Conservation (phyloP, 176 grass and related monocot genomes). For the Stipa capillata region DNA sequence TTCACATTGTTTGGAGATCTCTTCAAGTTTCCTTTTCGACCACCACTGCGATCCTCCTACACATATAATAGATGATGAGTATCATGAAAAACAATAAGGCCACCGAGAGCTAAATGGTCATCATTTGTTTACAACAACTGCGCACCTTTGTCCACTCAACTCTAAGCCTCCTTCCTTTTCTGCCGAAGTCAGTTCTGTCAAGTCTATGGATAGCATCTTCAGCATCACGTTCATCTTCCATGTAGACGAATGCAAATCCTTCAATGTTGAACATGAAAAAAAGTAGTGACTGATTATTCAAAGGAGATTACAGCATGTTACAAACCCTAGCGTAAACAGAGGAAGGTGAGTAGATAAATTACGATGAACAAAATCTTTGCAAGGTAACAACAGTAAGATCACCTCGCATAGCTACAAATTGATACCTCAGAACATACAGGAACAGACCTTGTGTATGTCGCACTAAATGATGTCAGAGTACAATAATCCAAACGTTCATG, state of each 20-base stretch:
- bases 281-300: constrained; percentile 4
- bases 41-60: constrained; percentile 78
- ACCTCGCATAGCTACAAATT: constrained; percentile 47
- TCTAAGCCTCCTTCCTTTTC: constrained; percentile 75
- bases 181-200: constrained; percentile 89
- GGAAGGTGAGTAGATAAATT: background rate
- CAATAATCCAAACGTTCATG: constrained; percentile 63
- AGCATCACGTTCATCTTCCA: constrained; percentile 95
- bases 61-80: constrained; percentile 1
- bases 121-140: background rate
- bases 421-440: constrained; percentile 58
- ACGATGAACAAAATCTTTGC: constrained; percentile 14
- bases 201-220: constrained; percentile 79
- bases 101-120: background rate
- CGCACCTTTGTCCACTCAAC: constrained; percentile 92
- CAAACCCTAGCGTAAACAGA: background rate
- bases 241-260: constrained; percentile 99
- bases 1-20: constrained; percentile 62
- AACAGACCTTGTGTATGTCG: constrained; percentile 88
- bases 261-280: constrained; percentile 16
- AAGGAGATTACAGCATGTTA: background rate
- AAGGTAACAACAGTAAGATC: constrained; percentile 14
- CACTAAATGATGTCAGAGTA: constrained; percentile 79
- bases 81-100: background rate
- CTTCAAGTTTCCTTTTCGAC: constrained; percentile 49